Evolutionary conservation across 1,139 yeast genomes (phyloP).

Genomic region (Protomyces inouyei): DNA sequence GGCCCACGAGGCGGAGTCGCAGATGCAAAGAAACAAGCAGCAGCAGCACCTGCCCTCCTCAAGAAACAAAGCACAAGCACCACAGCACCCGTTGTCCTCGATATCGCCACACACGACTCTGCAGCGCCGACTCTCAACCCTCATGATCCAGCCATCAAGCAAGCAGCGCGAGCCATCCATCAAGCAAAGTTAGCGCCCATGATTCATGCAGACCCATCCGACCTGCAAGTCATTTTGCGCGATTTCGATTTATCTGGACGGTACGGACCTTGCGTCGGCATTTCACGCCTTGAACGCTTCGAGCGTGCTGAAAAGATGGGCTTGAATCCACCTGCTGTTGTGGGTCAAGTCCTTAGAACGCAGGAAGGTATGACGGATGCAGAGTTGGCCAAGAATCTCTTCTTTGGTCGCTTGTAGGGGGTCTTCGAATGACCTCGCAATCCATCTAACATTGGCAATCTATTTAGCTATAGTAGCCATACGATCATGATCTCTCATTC

Average conservation of each 20-base stretch:
- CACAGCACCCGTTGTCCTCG: background rate
- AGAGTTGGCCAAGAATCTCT: constrained; percentile 2
- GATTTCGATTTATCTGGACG: constrained; percentile 40
- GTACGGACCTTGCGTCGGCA: constrained; percentile 43
- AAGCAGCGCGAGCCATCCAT: constrained; percentile 1
- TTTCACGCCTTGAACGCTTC: constrained; percentile 55
- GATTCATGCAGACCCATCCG: constrained; percentile 29
- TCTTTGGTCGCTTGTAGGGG: background rate
- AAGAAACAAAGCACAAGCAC: background rate
- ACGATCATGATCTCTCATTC: background rate
- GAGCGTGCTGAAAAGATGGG: constrained; percentile 86
- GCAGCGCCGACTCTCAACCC: constrained; percentile 5
- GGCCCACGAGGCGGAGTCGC: background rate
- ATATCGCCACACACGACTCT: background rate
- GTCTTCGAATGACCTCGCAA: background rate
- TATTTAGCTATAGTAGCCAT: background rate
- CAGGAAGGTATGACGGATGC: constrained; percentile 29
- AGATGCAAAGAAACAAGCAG: background rate
- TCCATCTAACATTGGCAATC: background rate
- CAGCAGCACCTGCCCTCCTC: background rate
- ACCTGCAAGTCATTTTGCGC: constrained; percentile 39
- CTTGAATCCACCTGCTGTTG: constrained; percentile 40
- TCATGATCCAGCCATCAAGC: background rate
- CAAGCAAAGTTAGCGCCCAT: constrained; percentile 8
- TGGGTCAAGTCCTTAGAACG: constrained; percentile 36